Evolutionary conservation across 2,329 filamentous ascomycete genomes (phyloP).

Genomic region (Diaporthe sp.): DNA sequence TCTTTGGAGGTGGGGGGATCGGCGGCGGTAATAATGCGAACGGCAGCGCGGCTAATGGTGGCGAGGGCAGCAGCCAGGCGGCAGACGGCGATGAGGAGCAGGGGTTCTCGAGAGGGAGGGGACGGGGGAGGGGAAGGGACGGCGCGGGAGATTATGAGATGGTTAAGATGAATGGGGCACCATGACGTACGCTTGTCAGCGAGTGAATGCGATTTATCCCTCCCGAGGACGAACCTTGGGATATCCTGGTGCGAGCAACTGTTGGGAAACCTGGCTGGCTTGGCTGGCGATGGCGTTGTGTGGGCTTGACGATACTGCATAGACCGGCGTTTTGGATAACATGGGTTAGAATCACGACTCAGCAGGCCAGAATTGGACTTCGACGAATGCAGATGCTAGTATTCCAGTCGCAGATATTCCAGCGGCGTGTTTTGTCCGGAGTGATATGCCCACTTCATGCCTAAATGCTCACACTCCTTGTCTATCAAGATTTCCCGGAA

Average conservation of each 20-base stretch:
- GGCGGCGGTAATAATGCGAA: constrained; percentile 41
- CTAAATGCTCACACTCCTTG: not conserved
- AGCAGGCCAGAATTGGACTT: not conserved
- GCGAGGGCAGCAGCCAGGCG: constrained; percentile 41
- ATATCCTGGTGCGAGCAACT: not conserved
- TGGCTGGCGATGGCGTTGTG: constrained; percentile 35
- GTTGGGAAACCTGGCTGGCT: constrained; percentile 6
- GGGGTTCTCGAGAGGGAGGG: constrained; percentile 64
- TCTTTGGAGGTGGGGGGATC: constrained; percentile 74
- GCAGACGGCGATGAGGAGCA: constrained; percentile 60
- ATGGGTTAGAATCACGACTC: constrained; percentile 27
- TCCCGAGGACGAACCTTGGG: not conserved
- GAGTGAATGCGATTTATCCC: not conserved
- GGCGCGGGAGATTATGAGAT: constrained; percentile 76
- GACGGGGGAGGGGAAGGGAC: constrained; percentile 67
- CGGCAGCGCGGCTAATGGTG: constrained; percentile 43
- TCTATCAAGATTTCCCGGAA: not conserved
- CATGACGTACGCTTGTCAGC: constrained; percentile 11
- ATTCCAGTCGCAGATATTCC: not conserved
- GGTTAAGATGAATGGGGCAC: constrained; percentile 64
- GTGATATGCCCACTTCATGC: not conserved
- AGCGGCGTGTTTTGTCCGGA: not conserved
- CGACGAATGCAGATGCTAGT: not conserved
- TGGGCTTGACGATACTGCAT: constrained; percentile 32
- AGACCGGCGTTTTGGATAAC: constrained; percentile 35